Conservation (phyloP, 768 basidiomycete species). For the Kwoniella sp. region DNA sequence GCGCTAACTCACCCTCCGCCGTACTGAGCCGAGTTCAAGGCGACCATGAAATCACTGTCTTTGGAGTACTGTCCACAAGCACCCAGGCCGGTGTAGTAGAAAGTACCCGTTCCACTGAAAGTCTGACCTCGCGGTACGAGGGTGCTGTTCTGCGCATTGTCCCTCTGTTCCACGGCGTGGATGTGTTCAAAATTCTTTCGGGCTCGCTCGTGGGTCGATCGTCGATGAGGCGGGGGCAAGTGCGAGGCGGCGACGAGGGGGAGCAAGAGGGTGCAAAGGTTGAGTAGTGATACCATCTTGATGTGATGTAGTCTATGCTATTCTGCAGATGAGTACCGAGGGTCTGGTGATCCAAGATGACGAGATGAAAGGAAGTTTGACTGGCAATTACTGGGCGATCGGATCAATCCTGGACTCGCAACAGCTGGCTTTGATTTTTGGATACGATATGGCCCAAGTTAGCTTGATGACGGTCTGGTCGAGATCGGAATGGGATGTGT, state of each 20-base stretch:
- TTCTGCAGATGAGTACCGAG: neutral
- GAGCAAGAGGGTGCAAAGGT: slow-evolving; percentile 17
- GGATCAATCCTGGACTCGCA: neutral
- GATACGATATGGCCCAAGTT: neutral
- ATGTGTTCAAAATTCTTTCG: slow-evolving; percentile 15
- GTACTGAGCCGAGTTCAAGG: slow-evolving; percentile 46
- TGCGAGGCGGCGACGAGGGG: slow-evolving; percentile 20
- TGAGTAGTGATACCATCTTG: slow-evolving; percentile 5
- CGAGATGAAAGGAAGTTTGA: neutral
- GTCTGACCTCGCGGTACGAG: slow-evolving; percentile 20
- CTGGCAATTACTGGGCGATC: neutral
- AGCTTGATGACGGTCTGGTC: neutral
- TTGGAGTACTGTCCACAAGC: slow-evolving; percentile 40
- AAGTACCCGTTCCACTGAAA: slow-evolving; percentile 23
- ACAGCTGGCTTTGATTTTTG: neutral
- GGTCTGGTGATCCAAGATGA: neutral
- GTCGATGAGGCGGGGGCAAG: slow-evolving; percentile 20
- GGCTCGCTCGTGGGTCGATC: slow-evolving; percentile 15
- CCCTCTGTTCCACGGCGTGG: slow-evolving; percentile 5
- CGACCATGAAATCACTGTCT: slow-evolving; percentile 45
- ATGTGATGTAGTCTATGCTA: neutral
- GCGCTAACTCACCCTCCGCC: slow-evolving; percentile 36
- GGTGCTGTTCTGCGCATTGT: slow-evolving; percentile 16
- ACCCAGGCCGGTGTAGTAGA: slow-evolving; percentile 24
- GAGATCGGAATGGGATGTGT: neutral